Base-by-base conservation (phyloP, 2,329 filamentous ascomycete genomes). In the Penicillium hesseltinei region DNA sequence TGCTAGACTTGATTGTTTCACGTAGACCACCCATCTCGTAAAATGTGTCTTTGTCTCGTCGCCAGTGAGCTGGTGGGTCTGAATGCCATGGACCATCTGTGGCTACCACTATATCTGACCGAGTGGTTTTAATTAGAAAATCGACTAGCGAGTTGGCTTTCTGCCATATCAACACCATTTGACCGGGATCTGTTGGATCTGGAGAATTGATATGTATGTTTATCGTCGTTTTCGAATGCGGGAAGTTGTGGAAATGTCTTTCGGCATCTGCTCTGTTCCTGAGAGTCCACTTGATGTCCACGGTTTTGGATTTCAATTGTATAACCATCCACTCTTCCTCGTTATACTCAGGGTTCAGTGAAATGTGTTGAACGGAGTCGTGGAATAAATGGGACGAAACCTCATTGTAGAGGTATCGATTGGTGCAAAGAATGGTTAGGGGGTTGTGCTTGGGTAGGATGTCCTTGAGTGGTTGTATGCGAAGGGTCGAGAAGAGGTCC, bases 321-420 rank as follows among this genome's bases (percentile, higher is more conserved):
- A 54, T 23, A 5, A 5, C 3, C 55, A 57, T 43, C 50, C 43
- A 54, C 9, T 31, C 19, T 6, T 17, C 4, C 3, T 19, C 4
- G 5, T 48, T 15, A 21, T 47, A 33, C n/a, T 9, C 8, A 2
- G 35, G 19, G 23, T 35, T 27, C 9, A 53, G 11, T 11, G 13
- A 19, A 5, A 54, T 49, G 4, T 11, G 10, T 3, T 53, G 35
- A 13, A 8, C 36, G 17, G 33, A 21, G 11, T 47, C 11, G 3
- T 31, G 2, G 27, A 54, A 57, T 25, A 57, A 38, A 33, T 54
- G 55, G 5, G 38, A 38, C 2, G 55, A 54, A n/a, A 57, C 29
- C 51, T 58, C 56, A 21, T 43, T 35, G 6, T 44, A 57, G 7
- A 57, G 55, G n/a, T 42, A 48, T 10, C 9, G 17, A 15, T 44